These are phyloP conservation scores for Helotiales sp. DNA, from an alignment of 2,329 filamentous ascomycete genomes.

Conservation along the genomic window DNA sequence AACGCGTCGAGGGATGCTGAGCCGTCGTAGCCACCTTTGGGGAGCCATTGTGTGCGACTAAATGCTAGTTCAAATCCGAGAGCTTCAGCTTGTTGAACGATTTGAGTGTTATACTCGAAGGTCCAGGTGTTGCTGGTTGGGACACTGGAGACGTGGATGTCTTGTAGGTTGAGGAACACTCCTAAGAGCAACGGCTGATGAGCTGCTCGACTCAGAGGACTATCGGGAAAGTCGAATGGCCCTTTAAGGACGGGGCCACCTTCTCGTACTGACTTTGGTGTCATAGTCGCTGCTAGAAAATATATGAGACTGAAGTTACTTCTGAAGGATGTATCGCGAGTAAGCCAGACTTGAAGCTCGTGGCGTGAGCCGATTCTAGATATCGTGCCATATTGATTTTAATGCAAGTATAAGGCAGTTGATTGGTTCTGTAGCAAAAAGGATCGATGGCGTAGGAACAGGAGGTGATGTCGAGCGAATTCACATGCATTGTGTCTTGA, in stretches of 20 bases:
- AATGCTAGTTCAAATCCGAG: slow-evolving; percentile 2
- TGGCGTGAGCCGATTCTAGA: no score
- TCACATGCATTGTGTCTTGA: no score
- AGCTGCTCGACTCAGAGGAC: slow-evolving; percentile 2
- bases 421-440: no score
- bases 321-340: no score
- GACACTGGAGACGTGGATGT: not conserved
- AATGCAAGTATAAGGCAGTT: no score
- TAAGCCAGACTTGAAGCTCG: no score
- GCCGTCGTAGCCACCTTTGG: slow-evolving; percentile 4
- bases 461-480: no score
- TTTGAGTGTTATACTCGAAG: not conserved
- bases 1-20: slow-evolving; percentile 27
- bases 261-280: slow-evolving; percentile 1
- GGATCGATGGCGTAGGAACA: no score
- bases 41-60: slow-evolving; percentile 6
- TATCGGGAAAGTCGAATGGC: slow-evolving; percentile 8
- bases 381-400: no score
- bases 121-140: slow-evolving; percentile 3
- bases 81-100: slow-evolving; percentile 5
- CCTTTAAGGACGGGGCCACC: slow-evolving; percentile 1
- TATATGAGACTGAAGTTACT: no score
- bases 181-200: slow-evolving; percentile 1
- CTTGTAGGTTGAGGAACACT: slow-evolving; percentile 2
- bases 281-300: no score